Evolutionary conservation across 208 protist species (phyloP), one percentile per base, ranked within the genome.

Genomic region (Wallacemonas collosoma): DNA sequence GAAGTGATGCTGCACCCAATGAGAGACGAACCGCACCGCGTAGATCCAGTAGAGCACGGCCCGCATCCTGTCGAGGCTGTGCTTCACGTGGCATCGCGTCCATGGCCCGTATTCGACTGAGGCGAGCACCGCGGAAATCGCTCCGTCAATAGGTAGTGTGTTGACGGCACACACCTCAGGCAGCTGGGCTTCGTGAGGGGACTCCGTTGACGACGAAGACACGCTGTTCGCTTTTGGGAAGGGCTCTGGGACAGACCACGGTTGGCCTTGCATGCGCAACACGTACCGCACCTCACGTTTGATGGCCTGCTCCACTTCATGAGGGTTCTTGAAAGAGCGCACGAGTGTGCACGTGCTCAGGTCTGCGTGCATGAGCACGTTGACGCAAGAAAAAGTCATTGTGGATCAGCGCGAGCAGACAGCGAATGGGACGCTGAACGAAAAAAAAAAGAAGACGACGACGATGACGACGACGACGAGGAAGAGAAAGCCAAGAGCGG

Each of bases 41-140:
- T 17, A 43, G 36, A 64, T 8, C 87, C 87, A 92, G 35, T 71
- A 62, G 12, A 36, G 47, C 39, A 51, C 2, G 14, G 76, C 66
- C 11, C 75, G 38, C 2, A 71, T 71, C 14, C n/a, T 50, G 65
- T 68, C 26, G 12, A 88, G 54, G 2, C 11, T 15, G 39, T 71
- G 61, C 17, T 78, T 65, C 15, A 72, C 70, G 72, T 90, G 83
- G 60, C 84, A 88, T 9, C 73, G 68, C 3, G 88, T 93, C 43
- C 60, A 64, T 0, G 26, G 50, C 15, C 55, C 77, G 79, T 81
- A 93, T 43, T 78, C 76, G 5, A 81, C 76, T 38, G 53, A 50
- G 14, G 80, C 76, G 39, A 71, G 78, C 43, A 83, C 87, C 64
- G 85, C 70, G 48, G 88, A 93, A 7, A 86, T 26, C 17, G 79